Evolutionary conservation across 1,284 basidiomycete species (phyloP), one percentile per base, ranked within the genome.

Genomic region (Rhodotorula sp.): DNA sequence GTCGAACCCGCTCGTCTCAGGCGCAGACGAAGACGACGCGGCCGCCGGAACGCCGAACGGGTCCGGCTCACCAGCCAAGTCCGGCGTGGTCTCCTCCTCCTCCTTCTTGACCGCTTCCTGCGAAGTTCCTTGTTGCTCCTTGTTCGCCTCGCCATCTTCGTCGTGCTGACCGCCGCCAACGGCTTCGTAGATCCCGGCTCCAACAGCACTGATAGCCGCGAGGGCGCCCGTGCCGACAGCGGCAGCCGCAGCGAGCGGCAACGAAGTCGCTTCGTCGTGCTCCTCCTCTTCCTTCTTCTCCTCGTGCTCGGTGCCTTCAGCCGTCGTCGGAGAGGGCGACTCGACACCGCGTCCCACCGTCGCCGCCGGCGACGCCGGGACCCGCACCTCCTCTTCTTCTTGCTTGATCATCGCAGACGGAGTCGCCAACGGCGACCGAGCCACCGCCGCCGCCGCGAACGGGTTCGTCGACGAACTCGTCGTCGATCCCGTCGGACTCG

Each of bases 191-290:
- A 73, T 62, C 8, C 63, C 66, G 2, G 79, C 80, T 0, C 78
- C 80, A 0, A 54, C 67, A 12, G 80, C 81, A 1, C 79, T 80
- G 5, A 79, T 75, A 2, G 76, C 73, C 2, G 78, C 77, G 6
- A 79, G 78, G 8, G 76, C 77, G 21, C 79, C 81, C 12, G 78
- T 78, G 1, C 77, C 79, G 14, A 78, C 78, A 28, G 77, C 79
- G 0, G 78, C 77, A 26, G 78, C 78, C 2, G 73, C 78, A 18
- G 77, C 78, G 50, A 67, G 47, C 6, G 74, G 74, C 18, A 73
- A 48, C 38, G 57, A 64, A 16, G 64, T 58, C 28, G 54, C 31
- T 23, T 63, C 59, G 14, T 55, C 38, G 12, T 15, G n/a, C 31
- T 58, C 34, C 31, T 43, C 23, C 12, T 50, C 28, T 14, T 57